phyloP scores from a whole-genome alignment of 1,139 yeast genomes.

The Kodamaea arcana region DNA sequence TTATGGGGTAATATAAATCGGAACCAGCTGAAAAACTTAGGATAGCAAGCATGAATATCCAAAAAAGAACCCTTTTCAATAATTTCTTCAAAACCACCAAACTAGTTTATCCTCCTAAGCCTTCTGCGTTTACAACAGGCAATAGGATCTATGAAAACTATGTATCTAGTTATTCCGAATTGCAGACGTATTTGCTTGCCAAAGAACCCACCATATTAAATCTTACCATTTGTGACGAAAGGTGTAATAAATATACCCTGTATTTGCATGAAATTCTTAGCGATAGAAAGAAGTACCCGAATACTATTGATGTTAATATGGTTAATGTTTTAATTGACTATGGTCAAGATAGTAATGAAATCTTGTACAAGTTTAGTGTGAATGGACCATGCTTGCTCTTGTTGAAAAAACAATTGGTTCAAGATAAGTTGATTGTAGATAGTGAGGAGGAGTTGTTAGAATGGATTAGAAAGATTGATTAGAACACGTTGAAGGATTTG shows the following conservation, averaged over 20 bases:
- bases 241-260: constrained; percentile 60
- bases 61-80: constrained; percentile 5
- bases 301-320: constrained; percentile 41
- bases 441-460: constrained; percentile 49
- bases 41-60: constrained; percentile 2
- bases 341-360: constrained; percentile 7
- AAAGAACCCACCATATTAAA: constrained; percentile 65
- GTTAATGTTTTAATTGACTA: constrained; percentile 54
- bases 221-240: constrained; percentile 66
- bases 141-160: constrained; percentile 40
- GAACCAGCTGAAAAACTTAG: too few relatives aligned
- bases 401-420: constrained; percentile 62
- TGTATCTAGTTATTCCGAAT: constrained; percentile 47
- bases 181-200: constrained; percentile 50
- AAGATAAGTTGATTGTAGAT: constrained; percentile 41
- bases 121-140: constrained; percentile 35
- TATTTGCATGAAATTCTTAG: constrained; percentile 54
- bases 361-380: constrained; percentile 8
- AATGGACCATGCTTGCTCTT: constrained; percentile 41
- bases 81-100: constrained; percentile 10
- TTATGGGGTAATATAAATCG: too few relatives aligned
- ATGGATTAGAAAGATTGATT: constrained; percentile 43
- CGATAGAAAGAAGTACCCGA: constrained; percentile 48
- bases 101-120: constrained; percentile 39
- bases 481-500: too few relatives aligned